phyloP scores from a whole-genome alignment of 768 basidiomycete species.

The Leccinellum albellum region DNA sequence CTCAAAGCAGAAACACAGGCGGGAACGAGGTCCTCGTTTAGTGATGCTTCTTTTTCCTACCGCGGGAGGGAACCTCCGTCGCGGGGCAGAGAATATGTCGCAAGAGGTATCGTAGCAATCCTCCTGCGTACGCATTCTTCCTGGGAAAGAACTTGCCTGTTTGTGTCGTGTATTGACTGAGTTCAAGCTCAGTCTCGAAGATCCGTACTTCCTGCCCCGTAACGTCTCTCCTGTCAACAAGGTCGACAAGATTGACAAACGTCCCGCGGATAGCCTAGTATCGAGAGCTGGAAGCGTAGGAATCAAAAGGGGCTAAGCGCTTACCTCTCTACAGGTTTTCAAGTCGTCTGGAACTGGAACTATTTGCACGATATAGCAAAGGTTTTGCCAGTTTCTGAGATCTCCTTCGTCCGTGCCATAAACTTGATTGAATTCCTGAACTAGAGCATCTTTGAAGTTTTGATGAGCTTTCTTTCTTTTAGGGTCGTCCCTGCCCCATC shows the following conservation, averaged over 20 bases:
- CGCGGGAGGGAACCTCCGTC: neutral
- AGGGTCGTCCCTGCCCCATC: neutral
- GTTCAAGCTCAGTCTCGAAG: constrained; percentile 6
- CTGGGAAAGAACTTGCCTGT: constrained; percentile 15
- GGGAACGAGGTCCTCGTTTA: constrained; percentile 12
- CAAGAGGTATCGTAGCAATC: constrained; percentile 10
- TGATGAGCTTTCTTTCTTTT: neutral
- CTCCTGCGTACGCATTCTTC: constrained; percentile 15
- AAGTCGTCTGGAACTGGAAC: constrained; percentile 7
- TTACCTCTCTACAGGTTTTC: constrained; percentile 10
- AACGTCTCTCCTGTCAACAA: constrained; percentile 9
- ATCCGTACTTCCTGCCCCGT: constrained; percentile 1
- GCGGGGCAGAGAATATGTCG: constrained; percentile 12
- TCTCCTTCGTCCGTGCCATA: constrained; percentile 8
- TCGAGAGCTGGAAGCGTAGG: neutral
- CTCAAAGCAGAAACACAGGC: neutral
- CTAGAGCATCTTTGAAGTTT: constrained; percentile 11
- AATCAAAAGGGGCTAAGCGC: neutral
- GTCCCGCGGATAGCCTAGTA: neutral
- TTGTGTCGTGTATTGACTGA: constrained; percentile 7
- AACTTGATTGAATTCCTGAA: constrained; percentile 12
- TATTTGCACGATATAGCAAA: constrained; percentile 5
- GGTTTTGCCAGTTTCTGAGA: constrained; percentile 8
- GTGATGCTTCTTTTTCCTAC: constrained; percentile 4
- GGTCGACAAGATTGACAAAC: constrained; percentile 17